phyloP scores from a whole-genome alignment of 2,329 filamentous ascomycete species.

The Fusarium torulosum region DNA sequence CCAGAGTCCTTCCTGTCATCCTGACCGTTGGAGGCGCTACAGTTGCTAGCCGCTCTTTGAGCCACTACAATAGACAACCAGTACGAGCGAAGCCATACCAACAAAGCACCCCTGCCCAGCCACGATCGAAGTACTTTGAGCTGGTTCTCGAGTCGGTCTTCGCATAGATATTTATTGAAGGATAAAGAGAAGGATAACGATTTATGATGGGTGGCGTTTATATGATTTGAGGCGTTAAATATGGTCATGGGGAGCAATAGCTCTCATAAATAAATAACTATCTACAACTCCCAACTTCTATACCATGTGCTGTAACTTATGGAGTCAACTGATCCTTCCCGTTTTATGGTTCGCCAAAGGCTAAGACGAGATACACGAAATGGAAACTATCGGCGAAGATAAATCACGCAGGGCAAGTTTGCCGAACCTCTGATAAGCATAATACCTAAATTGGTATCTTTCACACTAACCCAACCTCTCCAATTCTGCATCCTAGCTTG shows the following conservation, averaged over 20 bases:
- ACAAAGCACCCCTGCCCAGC: slow-evolving; percentile 4
- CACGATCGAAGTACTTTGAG: slow-evolving; percentile 36
- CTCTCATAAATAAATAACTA: slow-evolving; percentile 4
- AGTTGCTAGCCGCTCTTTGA: slow-evolving; percentile 34
- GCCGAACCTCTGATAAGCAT: slow-evolving; percentile 1
- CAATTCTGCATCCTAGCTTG: background rate
- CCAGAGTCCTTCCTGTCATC: slow-evolving; percentile 40
- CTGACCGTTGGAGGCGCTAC: slow-evolving; percentile 43
- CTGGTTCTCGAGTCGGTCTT: slow-evolving; percentile 43
- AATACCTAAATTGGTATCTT: background rate
- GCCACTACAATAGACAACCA: slow-evolving; percentile 28
- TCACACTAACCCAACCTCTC: background rate
- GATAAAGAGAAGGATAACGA: slow-evolving; percentile 8
- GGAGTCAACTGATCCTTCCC: background rate
- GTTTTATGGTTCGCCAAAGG: background rate
- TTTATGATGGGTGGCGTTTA: slow-evolving; percentile 12
- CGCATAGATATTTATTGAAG: slow-evolving; percentile 19
- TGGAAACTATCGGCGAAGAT: background rate
- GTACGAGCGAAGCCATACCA: slow-evolving; percentile 1
- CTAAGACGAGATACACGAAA: too few species aligned
- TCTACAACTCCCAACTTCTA: accelerated
- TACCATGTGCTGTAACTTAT: background rate
- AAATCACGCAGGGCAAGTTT: background rate
- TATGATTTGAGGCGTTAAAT: slow-evolving; percentile 6
- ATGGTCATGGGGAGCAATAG: background rate